phyloP scores from a whole-genome alignment of 345 rosid species.

The Eucalyptus regnans region DNA sequence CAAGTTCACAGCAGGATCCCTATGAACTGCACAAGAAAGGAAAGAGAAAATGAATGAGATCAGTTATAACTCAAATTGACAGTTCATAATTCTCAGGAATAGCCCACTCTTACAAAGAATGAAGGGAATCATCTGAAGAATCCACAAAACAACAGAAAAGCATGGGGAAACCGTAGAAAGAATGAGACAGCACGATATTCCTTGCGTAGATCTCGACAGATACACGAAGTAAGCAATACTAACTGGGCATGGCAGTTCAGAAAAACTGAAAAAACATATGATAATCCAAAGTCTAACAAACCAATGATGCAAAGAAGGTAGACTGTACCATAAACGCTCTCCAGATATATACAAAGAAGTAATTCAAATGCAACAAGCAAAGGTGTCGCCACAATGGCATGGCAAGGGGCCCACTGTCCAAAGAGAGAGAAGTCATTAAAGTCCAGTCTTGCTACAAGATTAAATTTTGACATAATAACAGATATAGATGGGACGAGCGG shows the following conservation, averaged over 20 bases:
- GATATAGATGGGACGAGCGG: neutral
- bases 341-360: slow-evolving; percentile 93
- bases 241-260: neutral
- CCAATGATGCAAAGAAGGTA: neutral
- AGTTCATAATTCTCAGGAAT: neutral
- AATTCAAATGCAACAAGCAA: slow-evolving; percentile 89
- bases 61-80: neutral
- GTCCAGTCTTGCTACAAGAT: neutral
- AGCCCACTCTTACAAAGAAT: neutral
- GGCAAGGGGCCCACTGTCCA: slow-evolving; percentile 99
- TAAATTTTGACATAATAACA: neutral
- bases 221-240: neutral
- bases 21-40: slow-evolving; percentile 22
- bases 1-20: slow-evolving; percentile 61
- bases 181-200: neutral
- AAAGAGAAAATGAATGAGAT: neutral
- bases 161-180: neutral
- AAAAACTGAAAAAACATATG: neutral
- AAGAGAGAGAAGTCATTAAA: neutral
- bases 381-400: slow-evolving; percentile 86
- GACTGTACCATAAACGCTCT: slow-evolving; percentile 55
- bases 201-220: neutral
- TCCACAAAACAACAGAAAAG: neutral
- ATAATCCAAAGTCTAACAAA: neutral
- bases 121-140: neutral